Percentiles rank a stretch among this genome's conserved stretches.
Evolutionary conservation across 148 eudicot genomes (phyloP).

Genomic region (Selenicereus undatus): DNA sequence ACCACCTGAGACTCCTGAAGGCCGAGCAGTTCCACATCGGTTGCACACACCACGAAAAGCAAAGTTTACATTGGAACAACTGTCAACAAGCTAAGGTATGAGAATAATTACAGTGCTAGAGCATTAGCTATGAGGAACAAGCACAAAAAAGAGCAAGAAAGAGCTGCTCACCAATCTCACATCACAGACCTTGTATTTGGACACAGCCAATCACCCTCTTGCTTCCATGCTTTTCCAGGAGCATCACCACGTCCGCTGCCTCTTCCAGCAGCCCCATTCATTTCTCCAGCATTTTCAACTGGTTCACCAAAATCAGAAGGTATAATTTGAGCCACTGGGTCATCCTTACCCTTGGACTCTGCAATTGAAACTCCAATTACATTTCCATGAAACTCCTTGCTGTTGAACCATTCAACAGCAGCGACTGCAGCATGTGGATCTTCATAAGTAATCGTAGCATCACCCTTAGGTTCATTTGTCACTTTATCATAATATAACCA

Average conservation of each 20-base stretch:
- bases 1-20: conserved; percentile 61
- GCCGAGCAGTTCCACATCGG: conserved; percentile 98
- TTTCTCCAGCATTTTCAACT: conserved; percentile 44
- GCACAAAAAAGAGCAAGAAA: conserved; percentile 42
- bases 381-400: conserved; percentile 86
- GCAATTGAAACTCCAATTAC: conserved; percentile 77
- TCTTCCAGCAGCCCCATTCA: conserved; percentile 53
- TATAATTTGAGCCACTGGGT: conserved; percentile 39
- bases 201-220: conserved; percentile 98
- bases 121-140: background rate
- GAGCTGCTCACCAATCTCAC: conserved; percentile 97
- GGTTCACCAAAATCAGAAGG: conserved; percentile 37
- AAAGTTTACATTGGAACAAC: conserved; percentile 92
- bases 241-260: conserved; percentile 86
- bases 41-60: conserved; percentile 98
- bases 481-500: conserved; percentile 88
- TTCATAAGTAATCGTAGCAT: conserved; percentile 95
- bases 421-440: conserved; percentile 97
- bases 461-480: conserved; percentile 94
- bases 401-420: conserved; percentile 97
- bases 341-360: conserved; percentile 86
- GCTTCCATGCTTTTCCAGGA: conserved; percentile 86
- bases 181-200: conserved; percentile 99
- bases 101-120: conserved; percentile 23
- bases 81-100: conserved; percentile 39